Base-by-base conservation (phyloP, 495 filamentous ascomycete species). In the Talaromyces wortmannii region DNA sequence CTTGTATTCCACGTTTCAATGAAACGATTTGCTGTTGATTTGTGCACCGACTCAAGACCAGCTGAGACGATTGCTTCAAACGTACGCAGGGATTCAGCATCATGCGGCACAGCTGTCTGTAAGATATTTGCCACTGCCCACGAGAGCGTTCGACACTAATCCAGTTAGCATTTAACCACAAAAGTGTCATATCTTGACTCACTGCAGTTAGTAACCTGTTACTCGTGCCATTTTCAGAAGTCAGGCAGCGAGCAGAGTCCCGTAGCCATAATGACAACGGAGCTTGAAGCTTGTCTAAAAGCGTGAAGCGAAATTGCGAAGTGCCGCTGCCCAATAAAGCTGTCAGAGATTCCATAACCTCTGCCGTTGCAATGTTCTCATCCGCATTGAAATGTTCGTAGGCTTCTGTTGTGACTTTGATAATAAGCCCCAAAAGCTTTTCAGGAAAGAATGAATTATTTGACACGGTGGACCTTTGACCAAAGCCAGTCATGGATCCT, bases 1-100 rank as follows among this genome's bases (percentile, higher is more conserved):
- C 75, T 82, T 2, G 69, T 57, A 50, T 82, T 81, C 84, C 85
- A 90, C 54, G 83, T 71, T 6, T 72, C 70, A 23, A 87, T 64
- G 31, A 83, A 79, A 5, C 62, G 57, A 53, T 81, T 83, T 12
- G 77, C 73, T 30, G 82, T 73, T 4, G 63, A 64, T 17, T 72
- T 75, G 51, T 87, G 79, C 8, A 69, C 71, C 42, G 78, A 82
- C 45, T 77, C 62, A 8, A 91, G 70, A 7, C 83, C 80, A 36
- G 83, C 72, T 33, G 76, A 70, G 1, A 89, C 65, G 18, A 89
- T 66, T 0, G 61, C 57, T 53, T 83, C 76, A 30, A 87, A 70
- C 15, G 61, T 66, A 45, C 67, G 58, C 4, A 87, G 61, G 5
- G 72, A 62, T 2, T 64, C 57, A 5, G 65, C 63, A 56, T 84